Evolutionary conservation across 2,329 filamentous ascomycete genomes (phyloP).

Genomic region (Juglanconis juglandina): DNA sequence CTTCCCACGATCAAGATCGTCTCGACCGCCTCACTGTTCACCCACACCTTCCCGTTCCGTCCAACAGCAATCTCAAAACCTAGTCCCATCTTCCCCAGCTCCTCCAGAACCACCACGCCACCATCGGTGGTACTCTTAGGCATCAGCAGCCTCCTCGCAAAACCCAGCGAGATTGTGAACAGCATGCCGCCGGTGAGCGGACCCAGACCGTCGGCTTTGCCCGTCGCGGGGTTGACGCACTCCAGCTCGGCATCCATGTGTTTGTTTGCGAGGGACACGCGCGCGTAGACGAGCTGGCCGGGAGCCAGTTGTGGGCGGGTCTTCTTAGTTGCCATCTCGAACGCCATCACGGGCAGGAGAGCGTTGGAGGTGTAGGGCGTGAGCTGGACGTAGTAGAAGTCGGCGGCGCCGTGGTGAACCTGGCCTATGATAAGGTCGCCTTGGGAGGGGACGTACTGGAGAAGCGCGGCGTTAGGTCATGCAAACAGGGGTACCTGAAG

Average conservation of each 20-base stretch:
- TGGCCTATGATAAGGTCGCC: conserved; percentile 88
- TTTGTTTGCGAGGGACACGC: conserved; percentile 71
- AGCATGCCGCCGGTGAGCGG: conserved; percentile 82
- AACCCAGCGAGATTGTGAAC: conserved; percentile 73
- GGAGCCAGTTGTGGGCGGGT: conserved; percentile 73
- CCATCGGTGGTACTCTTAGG: conserved; percentile 59
- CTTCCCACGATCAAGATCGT: conserved; percentile 75
- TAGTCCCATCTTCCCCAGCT: conserved; percentile 70
- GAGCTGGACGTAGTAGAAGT: conserved; percentile 77
- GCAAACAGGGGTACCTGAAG: conserved; percentile 10
- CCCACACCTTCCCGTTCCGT: conserved; percentile 89
- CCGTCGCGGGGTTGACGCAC: conserved; percentile 81
- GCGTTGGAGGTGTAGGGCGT: conserved; percentile 63
- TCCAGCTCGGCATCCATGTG: conserved; percentile 83
- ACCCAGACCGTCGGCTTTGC: conserved; percentile 84
- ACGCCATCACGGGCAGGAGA: conserved; percentile 81
- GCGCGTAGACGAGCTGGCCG: conserved; percentile 84
- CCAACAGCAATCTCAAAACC: conserved; percentile 93
- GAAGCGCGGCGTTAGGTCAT: conserved; percentile 28
- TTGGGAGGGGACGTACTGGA: conserved; percentile 71
- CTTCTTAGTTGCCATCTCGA: conserved; percentile 89
- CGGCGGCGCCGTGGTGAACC: conserved; percentile 69
- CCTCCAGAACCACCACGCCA: conserved; percentile 71
- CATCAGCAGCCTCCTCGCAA: conserved; percentile 76
- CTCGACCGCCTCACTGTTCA: conserved; percentile 72